Percentiles rank a stretch among this genome's conserved stretches.
These are phyloP conservation scores for Cicer judaicum DNA, from an alignment of 306 rosid species.

Conservation along the genomic window DNA sequence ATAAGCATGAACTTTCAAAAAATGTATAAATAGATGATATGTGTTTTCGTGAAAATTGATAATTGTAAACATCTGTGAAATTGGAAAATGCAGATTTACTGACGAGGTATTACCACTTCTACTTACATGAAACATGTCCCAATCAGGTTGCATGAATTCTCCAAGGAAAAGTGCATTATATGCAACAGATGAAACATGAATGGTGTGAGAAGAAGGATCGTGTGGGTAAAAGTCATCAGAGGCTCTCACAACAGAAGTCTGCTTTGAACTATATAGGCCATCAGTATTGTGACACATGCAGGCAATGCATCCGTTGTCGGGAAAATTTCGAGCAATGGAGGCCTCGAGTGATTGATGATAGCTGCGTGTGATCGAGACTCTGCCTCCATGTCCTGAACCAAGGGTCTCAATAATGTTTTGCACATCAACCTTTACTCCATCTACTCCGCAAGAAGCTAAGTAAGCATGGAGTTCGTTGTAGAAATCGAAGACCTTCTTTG, in stretches of 20 bases:
- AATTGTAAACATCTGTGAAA: not conserved
- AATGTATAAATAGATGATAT: no score
- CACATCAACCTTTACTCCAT: conserved; percentile 98
- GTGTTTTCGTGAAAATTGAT: not conserved
- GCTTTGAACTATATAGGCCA: conserved; percentile 81
- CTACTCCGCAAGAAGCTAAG: conserved; percentile 90
- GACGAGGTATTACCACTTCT: not conserved
- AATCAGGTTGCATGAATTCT: conserved; percentile 96
- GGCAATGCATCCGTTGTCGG: conserved; percentile 90
- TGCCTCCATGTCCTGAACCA: conserved; percentile 92
- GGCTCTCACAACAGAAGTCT: conserved; percentile 89
- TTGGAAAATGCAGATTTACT: not conserved
- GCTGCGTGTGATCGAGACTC: conserved; percentile 89
- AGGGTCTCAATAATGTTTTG: conserved; percentile 95
- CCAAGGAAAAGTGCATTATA: conserved; percentile 93
- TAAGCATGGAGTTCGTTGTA: conserved; percentile 94
- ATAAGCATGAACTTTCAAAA: not conserved
- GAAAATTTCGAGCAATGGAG: conserved; percentile 76
- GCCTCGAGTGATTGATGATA: conserved; percentile 89
- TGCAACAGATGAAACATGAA: conserved; percentile 91
- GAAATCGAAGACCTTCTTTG: conserved; percentile 82
- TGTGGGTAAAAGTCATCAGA: conserved; percentile 93
- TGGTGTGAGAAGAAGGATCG: conserved; percentile 97
- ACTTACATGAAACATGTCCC: conserved; percentile 99
- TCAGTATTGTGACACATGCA: conserved; percentile 99